Percentiles rank a stretch among this genome's conserved stretches.
Conservation (phyloP, 176 grass and related monocot genomes). For the Bolboschoenus planiculmis region DNA sequence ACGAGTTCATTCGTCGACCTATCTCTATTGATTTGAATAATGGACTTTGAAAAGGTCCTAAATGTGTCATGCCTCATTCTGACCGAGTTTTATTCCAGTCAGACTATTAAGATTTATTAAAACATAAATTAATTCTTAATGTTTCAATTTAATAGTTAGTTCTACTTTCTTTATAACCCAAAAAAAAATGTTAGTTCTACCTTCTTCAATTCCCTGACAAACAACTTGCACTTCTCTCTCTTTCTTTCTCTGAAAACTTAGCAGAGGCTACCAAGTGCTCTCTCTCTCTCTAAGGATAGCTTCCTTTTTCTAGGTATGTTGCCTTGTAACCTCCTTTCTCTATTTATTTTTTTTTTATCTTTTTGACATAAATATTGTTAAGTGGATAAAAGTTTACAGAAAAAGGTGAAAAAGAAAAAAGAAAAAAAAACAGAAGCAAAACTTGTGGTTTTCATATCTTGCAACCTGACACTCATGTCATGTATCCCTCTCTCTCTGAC, state of each 20-base stretch:
- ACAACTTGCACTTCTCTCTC: not conserved
- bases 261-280: not conserved
- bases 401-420: no score
- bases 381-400: not conserved
- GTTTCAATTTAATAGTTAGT: not conserved
- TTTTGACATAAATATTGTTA: not conserved
- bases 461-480: not conserved
- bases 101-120: not conserved
- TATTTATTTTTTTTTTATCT: not conserved
- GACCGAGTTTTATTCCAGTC: not conserved
- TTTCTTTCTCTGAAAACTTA: not conserved
- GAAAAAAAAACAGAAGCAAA: not conserved
- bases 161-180: slow-evolving; percentile 13
- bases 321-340: not conserved
- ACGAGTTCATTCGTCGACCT: not conserved
- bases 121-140: not conserved
- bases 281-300: not conserved
- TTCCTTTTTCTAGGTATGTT: slow-evolving; percentile 10
- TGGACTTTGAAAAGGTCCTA: slow-evolving; percentile 1
- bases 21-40: not conserved
- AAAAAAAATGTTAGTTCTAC: no score
- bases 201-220: slow-evolving; percentile 15
- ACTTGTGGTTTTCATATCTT: not conserved
- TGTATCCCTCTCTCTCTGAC: not conserved
- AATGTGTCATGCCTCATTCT: not conserved